These are phyloP conservation scores for Pyrus betulifolia DNA, from an alignment of 306 rosid species.

Conservation along the genomic window DNA sequence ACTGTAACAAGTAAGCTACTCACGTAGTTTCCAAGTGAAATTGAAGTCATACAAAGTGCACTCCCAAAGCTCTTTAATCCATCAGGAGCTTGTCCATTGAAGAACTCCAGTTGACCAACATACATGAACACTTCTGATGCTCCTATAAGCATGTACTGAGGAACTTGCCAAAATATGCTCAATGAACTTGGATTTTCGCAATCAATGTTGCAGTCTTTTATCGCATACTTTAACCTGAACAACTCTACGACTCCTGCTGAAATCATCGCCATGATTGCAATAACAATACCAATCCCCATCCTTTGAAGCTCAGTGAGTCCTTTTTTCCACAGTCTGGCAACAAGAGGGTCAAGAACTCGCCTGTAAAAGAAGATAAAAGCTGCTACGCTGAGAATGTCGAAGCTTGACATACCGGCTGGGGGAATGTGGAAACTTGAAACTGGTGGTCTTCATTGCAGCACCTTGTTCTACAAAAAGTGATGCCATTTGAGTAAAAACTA, in stretches of 20 bases:
- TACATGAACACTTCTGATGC: conserved; percentile 88
- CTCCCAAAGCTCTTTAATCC: conserved; percentile 81
- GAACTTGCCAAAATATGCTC: conserved; percentile 69
- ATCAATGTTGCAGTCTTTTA: conserved; percentile 6
- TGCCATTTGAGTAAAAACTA: conserved; percentile 84
- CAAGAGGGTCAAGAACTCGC: conserved; percentile 43
- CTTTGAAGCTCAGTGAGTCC: conserved; percentile 64
- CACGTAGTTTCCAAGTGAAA: conserved; percentile 68
- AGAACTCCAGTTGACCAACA: conserved; percentile 73
- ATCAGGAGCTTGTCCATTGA: conserved; percentile 72
- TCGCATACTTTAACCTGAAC: conserved; percentile 38
- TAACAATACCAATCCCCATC: conserved; percentile 74
- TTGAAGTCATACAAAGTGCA: conserved; percentile 78
- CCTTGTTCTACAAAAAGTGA: conserved; percentile 88
- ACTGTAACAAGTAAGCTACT: conserved; percentile 63
- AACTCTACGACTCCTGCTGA: conserved; percentile 62
- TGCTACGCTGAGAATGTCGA: conserved; percentile 71
- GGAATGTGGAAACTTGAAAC: conserved; percentile 60
- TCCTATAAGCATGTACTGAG: conserved; percentile 62
- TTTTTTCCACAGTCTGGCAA: conserved; percentile 10
- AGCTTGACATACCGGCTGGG: conserved; percentile 84
- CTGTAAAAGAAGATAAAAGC: conserved; percentile 56
- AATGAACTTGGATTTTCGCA: conserved; percentile 47
- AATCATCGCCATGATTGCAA: conserved; percentile 58
- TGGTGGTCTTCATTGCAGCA: conserved; percentile 52